Conservation (phyloP, 495 filamentous ascomycete species). For the Pyronema domesticum region DNA sequence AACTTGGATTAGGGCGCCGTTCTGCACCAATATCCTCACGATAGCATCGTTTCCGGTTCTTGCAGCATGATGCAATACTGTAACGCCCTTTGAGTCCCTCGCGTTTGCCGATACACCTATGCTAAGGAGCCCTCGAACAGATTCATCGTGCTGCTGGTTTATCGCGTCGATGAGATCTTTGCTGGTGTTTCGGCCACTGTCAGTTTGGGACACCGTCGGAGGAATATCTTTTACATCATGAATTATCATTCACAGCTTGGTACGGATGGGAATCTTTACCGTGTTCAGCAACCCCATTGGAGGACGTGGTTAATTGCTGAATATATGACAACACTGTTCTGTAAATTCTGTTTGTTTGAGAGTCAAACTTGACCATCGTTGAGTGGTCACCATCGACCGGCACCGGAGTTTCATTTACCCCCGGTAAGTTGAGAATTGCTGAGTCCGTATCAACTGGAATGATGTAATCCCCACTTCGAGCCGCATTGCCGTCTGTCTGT, state of each 20-base stretch:
- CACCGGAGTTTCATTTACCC: neutral
- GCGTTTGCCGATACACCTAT: neutral
- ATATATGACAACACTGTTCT: neutral
- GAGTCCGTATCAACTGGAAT: neutral
- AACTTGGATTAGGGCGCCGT: neutral
- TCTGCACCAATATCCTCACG: neutral
- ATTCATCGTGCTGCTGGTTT: neutral
- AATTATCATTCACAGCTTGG: no score
- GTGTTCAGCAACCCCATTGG: neutral
- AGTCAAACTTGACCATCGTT: constrained; percentile 6
- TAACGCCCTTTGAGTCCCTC: neutral
- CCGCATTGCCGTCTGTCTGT: neutral
- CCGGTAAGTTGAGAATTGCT: neutral
- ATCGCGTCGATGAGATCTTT: neutral
- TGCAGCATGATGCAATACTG: constrained; percentile 1
- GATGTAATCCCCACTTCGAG: neutral
- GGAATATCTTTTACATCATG: no score
- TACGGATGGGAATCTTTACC: neutral
- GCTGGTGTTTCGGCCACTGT: neutral
- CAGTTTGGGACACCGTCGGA: no score
- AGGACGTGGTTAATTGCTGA: neutral
- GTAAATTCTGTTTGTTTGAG: neutral
- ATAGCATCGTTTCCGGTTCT: neutral
- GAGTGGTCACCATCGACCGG: constrained; percentile 5
- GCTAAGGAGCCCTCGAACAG: neutral